phyloP scores from a whole-genome alignment of 2,329 filamentous ascomycete genomes.

The Cercospora canescens region DNA sequence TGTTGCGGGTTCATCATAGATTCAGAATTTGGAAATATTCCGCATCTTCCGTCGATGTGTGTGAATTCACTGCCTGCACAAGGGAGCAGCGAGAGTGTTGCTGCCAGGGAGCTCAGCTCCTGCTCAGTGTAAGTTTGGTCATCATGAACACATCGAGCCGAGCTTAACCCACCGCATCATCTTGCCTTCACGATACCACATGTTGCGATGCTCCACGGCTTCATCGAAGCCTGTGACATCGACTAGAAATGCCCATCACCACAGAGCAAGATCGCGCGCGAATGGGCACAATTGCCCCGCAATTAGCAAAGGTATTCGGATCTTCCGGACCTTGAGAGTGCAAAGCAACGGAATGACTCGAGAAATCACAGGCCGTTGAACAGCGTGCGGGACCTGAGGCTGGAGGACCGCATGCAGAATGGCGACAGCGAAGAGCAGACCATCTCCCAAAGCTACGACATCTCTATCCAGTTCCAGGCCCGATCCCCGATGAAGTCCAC shows the following conservation, averaged over 20 bases:
- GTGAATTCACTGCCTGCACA: too few species aligned
- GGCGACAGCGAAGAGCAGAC: conserved; percentile 9
- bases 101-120: too few species aligned
- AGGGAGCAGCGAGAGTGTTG: too few species aligned
- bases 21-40: too few species aligned
- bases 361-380: neutral
- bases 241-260: neutral
- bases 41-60: too few species aligned
- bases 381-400: neutral
- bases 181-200: too few species aligned
- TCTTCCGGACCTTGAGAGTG: neutral
- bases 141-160: too few species aligned
- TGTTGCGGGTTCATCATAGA: too few species aligned
- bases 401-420: neutral
- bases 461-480: conserved; percentile 27
- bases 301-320: neutral
- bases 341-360: neutral
- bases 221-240: too few species aligned
- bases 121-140: too few species aligned
- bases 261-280: neutral
- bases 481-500: neutral
- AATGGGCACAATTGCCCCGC: neutral
- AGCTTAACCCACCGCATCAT: too few species aligned
- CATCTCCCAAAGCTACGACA: conserved; percentile 22
- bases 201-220: too few species aligned